phyloP scores from a whole-genome alignment of 2,329 filamentous ascomycete species.

The Stylonectria norvegica region DNA sequence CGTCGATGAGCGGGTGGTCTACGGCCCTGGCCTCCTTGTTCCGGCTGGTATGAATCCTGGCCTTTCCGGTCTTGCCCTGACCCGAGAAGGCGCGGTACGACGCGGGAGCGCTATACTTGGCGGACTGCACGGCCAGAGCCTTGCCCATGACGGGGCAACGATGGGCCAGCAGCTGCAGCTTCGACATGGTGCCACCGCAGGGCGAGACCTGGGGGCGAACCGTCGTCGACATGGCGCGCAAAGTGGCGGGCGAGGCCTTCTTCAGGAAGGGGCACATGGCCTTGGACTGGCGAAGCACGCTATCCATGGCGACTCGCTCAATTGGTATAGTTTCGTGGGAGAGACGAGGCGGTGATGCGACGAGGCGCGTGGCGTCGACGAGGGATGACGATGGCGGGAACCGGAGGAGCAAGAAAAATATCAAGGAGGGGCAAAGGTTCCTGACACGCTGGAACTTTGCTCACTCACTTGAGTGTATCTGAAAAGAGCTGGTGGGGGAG shows the following conservation, averaged over 20 bases:
- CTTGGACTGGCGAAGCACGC: slow-evolving; percentile 90
- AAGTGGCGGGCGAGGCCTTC: slow-evolving; percentile 85
- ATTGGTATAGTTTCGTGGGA: neutral
- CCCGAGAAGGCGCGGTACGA: slow-evolving; percentile 51
- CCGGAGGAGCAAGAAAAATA: slow-evolving; percentile 12
- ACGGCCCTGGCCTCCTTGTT: slow-evolving; percentile 75
- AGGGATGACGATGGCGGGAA: slow-evolving; percentile 4
- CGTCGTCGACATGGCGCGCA: slow-evolving; percentile 82
- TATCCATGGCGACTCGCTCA: slow-evolving; percentile 72
- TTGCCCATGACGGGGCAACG: slow-evolving; percentile 99
- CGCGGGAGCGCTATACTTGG: slow-evolving; percentile 49
- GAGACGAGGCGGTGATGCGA: neutral
- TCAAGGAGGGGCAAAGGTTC: slow-evolving; percentile 11
- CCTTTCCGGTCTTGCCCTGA: slow-evolving; percentile 56
- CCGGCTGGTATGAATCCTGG: slow-evolving; percentile 76
- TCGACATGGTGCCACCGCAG: slow-evolving; percentile 92
- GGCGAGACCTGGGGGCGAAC: slow-evolving; percentile 63
- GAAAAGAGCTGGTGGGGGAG: too few species aligned
- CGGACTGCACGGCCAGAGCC: slow-evolving; percentile 82
- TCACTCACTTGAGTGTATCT: neutral
- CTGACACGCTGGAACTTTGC: slow-evolving; percentile 2
- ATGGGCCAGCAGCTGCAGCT: slow-evolving; percentile 88
- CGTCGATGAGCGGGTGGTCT: slow-evolving; percentile 52
- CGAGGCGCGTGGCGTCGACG: slow-evolving; percentile 1
- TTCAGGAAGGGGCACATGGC: slow-evolving; percentile 97